Evolutionary conservation across 2,329 filamentous ascomycete genomes (phyloP), one percentile per base, ranked within the genome.

Genomic region (Clarireedia hainanense): DNA sequence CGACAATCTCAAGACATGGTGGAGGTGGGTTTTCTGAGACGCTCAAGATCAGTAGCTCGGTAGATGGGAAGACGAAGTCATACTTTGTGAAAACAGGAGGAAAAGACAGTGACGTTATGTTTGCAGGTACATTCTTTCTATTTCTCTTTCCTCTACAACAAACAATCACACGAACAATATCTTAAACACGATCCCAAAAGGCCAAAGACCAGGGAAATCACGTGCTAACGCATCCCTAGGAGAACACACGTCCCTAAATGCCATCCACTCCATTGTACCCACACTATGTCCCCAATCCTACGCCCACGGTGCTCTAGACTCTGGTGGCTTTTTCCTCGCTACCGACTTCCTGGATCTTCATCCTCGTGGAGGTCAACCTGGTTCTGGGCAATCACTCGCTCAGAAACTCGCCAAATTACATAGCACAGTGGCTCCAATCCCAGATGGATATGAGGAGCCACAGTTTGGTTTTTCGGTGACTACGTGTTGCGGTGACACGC

Each of bases 401-500:
- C 72, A 80, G 59, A 91, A 95, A 69, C 76, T 96, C 6, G 90
- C 88, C 1, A 83, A 79, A 65, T 74, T 96, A 47, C 92, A 96
- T 70, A 85, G 80, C 2, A 89, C 84, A 0, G 82, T 86, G 0
- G 88, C 88, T 0, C 87, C 89, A 0, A 69, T 76, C 0, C 84
- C 85, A 1, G 70, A 79, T 10, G 82, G 81, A 20, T 76, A 80
- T 60, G 71, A 77, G 1, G 75, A 67, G 39, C 82, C 83, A 2
- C 75, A 84, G 71, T 96, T 92, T 63, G 92, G 92, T 2, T 96
- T 96, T 67, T 87, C 88, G 0, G 85, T 86, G 0, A 74, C 86
- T 0, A 96, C 91, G 0, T 96, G 88, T 71, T 96, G 92, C 70
- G 91, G 91, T 2, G 81, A 89, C 47, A 94, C 89, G 6, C 80